Evolutionary conservation across 345 rosid genomes (phyloP), one percentile per base, ranked within the genome.

Genomic region (Lumnitzera racemosa): DNA sequence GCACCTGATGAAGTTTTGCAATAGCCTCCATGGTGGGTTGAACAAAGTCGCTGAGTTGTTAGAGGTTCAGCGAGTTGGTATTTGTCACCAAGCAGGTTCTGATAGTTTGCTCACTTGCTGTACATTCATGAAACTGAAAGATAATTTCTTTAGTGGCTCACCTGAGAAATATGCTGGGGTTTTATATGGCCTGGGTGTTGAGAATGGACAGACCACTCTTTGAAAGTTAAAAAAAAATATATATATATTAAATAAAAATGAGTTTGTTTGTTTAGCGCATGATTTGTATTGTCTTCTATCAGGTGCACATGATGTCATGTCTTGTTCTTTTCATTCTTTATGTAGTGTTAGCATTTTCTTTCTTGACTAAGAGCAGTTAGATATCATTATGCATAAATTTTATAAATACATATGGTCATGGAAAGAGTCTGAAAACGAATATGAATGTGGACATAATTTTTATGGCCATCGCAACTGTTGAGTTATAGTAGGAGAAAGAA

Each of bases 81-180:
- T 78, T 46, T 78, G 86, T 68, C 96, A 88, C 59, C 96, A 83
- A 69, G 96, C 92, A 2, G 92, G 92, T 56, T 88, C 92, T 0
- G 96, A 88, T 76, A 88, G 90, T 68, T 78, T 85, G 80, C 85
- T 85, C 48, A 88, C 96, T 27, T 80, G 80, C 24, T 85, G 82
- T 74, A 78, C 91, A 67, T 88, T 85, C 78, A 76, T 70, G 84
- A 85, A 80, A 68, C 51, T 88, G 58, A 84, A 83, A 70, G 91
- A 81, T 31, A 75, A 65, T 70, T 88, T 78, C 84, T 81, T 88
- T 66, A 69, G 68, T 72, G 85, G 86, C 24, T 81, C 86, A 0
- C 49, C 70, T 55, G 83, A 83, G 69, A 88, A 80, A 56, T 77
- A 85, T 71, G 84, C 88, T 54, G 90, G 91, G 55, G 88, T 81